Base-by-base conservation (phyloP, 1,139 yeast genomes). In the Pichia sp. region DNA sequence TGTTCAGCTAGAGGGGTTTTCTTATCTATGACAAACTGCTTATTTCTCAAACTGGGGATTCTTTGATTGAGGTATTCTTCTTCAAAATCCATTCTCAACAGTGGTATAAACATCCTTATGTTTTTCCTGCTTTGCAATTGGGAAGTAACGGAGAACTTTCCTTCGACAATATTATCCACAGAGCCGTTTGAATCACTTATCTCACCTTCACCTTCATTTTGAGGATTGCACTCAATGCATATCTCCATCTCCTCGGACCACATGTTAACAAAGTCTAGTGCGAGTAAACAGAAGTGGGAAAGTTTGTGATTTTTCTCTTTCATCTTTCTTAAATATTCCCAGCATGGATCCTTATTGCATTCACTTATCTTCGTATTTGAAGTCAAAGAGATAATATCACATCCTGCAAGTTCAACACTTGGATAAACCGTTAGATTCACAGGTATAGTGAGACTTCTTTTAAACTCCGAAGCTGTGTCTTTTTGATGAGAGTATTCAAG, bases 41-140 rank as follows among this genome's bases (percentile, higher is more conserved):
- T 83, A 48, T 83, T 81, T 45, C 87, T 70, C 46, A 91, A 72
- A 33, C 89, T 84, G n/a, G 98, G 98, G 34, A 92, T 84, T 0
- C 81, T 78, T 44, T 70, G 69, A 4, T 72, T 67, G 17, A 81
- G 66, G 48, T 78, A 76, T n/a, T 77, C 75, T 7, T 73, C 73
- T 2, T 73, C 67, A 24, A 77, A 64, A 4, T 75, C 71, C 20
- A 83, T 70, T 65, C 90, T 77, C 58, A 77, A 78, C 9, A 90
- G 72, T 0, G 97, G 97, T 4, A 93, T 63, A 30, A 91, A 72
- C 45, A 87, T 71, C 58, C 98, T 75, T 20, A 76, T 72, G 0
- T 91, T 63, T 55, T 57, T 64, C 52, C 57, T 62, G 54, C 62
- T 64, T 48, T 63, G 63, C 20, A 70, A 51, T n/a, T 50, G 53